Evolutionary conservation across 345 rosid genomes (phyloP).

Genomic region (Eucalyptus erythrocorys): DNA sequence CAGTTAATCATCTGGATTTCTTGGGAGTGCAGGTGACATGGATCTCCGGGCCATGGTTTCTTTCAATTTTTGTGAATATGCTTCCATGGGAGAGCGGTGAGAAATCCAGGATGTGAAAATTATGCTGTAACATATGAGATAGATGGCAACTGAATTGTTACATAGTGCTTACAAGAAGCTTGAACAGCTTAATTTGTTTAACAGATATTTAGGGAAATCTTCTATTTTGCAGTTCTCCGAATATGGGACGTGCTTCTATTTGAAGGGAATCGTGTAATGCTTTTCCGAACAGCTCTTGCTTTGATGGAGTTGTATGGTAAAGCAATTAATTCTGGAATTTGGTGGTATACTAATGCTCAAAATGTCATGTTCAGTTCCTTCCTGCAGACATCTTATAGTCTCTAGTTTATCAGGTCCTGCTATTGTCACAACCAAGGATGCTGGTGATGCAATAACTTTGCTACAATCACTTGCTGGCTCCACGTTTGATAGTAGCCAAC

Average conservation of each 20-base stretch:
- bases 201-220: not conserved
- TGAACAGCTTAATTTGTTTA: not conserved
- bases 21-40: slow-evolving; percentile 99
- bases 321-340: not conserved
- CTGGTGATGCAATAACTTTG: slow-evolving; percentile 86
- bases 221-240: slow-evolving; percentile 61
- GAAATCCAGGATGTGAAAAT: not conserved
- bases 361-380: not conserved
- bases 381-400: not conserved
- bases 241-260: slow-evolving; percentile 95
- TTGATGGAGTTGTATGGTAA: slow-evolving; percentile 88
- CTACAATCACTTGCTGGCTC: slow-evolving; percentile 85
- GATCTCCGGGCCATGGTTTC: slow-evolving; percentile 96
- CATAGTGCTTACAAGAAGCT: not conserved
- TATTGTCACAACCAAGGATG: slow-evolving; percentile 73
- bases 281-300: slow-evolving; percentile 92
- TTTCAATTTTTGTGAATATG: slow-evolving; percentile 86
- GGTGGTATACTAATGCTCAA: not conserved
- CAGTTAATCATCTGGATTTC: slow-evolving; percentile 99
- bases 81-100: slow-evolving; percentile 99
- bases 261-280: slow-evolving; percentile 94
- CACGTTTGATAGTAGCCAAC: slow-evolving; percentile 97
- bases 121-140: not conserved
- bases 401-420: slow-evolving; percentile 56
- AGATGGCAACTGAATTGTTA: not conserved